Evolutionary conservation across 2,329 filamentous ascomycete genomes (phyloP).

Genomic region (Diaporthe velutina): DNA sequence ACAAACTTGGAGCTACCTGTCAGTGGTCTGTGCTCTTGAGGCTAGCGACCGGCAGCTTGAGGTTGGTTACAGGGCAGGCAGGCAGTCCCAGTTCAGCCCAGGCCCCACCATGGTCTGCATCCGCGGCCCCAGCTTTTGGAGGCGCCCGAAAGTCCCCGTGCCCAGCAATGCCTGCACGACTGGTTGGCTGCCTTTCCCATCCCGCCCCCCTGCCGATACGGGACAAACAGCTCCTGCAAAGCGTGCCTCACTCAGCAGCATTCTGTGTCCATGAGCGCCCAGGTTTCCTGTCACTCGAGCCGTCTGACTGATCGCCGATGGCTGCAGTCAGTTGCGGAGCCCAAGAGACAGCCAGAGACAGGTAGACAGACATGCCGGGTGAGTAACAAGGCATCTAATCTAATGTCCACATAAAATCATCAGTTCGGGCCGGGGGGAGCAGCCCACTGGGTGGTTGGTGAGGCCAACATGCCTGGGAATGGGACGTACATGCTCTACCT

Average conservation of each 20-base stretch:
- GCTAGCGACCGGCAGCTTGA: not conserved
- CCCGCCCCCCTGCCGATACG: conserved; percentile 1
- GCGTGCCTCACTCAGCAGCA: not conserved
- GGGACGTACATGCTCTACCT: no score
- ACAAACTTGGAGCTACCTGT: not conserved
- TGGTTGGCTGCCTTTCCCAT: not conserved
- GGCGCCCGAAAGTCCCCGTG: conserved; percentile 16
- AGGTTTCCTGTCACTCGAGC: not conserved
- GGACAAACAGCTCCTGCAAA: conserved; percentile 5
- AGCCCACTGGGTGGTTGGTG: conserved; percentile 14
- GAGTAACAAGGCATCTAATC: not conserved
- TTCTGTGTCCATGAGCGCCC: no score
- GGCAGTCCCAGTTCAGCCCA: conserved; percentile 4
- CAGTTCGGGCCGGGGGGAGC: not conserved
- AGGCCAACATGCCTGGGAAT: conserved; percentile 21
- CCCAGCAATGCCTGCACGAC: conserved; percentile 1
- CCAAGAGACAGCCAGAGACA: no score
- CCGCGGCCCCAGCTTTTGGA: conserved; percentile 24
- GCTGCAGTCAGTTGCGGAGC: not conserved
- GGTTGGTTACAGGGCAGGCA: not conserved
- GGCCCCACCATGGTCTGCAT: conserved; percentile 7
- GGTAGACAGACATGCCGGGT: not conserved
- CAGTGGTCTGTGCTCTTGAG: conserved; percentile 19
- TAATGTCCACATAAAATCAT: not conserved
- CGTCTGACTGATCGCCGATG: no score